Evolutionary conservation across 257 asterid genomes (phyloP).

Genomic region (Solanum chmielewskii): DNA sequence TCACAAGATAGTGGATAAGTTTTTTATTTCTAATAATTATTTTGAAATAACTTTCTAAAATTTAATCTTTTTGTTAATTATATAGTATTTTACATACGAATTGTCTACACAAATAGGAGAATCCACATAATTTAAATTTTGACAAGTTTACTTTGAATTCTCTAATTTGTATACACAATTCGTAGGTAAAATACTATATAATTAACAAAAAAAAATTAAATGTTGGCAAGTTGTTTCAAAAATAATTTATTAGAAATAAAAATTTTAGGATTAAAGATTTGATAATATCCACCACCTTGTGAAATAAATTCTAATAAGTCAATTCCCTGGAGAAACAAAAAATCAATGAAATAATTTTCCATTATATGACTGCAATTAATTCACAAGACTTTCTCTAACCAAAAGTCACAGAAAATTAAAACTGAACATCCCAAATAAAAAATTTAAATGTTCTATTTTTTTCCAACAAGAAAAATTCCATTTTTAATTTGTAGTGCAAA

Average conservation of each 20-base stretch:
- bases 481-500: no score
- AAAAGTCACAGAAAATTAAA: neutral
- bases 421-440: neutral
- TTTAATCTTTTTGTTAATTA: neutral
- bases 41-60: neutral
- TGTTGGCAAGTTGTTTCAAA: neutral
- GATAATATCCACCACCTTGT: neutral
- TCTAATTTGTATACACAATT: neutral
- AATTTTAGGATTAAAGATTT: neutral
- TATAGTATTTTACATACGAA: neutral
- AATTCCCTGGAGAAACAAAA: neutral
- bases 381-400: neutral
- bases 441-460: no score
- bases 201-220: neutral
- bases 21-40: neutral
- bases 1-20: neutral
- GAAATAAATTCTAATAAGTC: neutral
- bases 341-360: neutral
- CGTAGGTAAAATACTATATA: neutral
- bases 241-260: neutral
- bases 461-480: no score
- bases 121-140: neutral
- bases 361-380: neutral
- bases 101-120: neutral
- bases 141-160: neutral